Evolutionary conservation across 2,329 filamentous ascomycete species (phyloP).

Genomic region (Incumbomyces delicatus): DNA sequence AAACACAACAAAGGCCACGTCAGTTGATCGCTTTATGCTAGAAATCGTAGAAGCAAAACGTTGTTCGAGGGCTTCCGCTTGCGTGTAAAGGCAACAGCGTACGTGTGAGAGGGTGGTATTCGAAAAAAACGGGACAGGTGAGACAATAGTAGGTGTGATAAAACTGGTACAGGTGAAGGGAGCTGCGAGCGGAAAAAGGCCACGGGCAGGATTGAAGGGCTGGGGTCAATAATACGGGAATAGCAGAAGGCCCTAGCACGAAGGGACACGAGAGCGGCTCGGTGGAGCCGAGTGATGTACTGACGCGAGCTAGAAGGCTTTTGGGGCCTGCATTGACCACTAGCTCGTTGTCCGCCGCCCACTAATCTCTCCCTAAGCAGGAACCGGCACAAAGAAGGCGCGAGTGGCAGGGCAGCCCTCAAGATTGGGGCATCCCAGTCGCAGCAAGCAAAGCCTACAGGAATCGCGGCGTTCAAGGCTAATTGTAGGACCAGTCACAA

Average conservation of each 20-base stretch:
- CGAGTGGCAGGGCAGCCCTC: no score
- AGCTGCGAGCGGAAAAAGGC: conserved; percentile 7
- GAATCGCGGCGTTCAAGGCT: neutral
- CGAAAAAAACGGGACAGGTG: neutral
- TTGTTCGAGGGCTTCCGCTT: neutral
- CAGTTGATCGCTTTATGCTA: conserved; percentile 6
- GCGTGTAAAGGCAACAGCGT: conserved; percentile 1
- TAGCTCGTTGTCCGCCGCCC: no score
- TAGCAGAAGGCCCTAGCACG: neutral
- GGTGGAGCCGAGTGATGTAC: neutral
- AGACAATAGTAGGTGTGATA: neutral
- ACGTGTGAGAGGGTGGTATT: neutral
- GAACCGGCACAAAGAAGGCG: no score
- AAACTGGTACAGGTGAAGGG: conserved; percentile 1
- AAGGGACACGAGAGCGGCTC: neutral
- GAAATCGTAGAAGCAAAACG: neutral
- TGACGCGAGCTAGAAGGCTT: neutral
- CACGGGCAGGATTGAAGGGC: no score
- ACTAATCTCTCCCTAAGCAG: no score
- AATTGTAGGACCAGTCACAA: neutral
- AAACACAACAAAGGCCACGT: conserved; percentile 6
- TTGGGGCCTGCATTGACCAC: neutral
- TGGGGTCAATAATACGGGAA: conserved; percentile 4
- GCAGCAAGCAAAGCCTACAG: neutral
- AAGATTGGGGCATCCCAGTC: neutral